Evolutionary conservation across 1,284 basidiomycete species (phyloP), one percentile per base, ranked within the genome.

Genomic region (Amylostereum areolatum): DNA sequence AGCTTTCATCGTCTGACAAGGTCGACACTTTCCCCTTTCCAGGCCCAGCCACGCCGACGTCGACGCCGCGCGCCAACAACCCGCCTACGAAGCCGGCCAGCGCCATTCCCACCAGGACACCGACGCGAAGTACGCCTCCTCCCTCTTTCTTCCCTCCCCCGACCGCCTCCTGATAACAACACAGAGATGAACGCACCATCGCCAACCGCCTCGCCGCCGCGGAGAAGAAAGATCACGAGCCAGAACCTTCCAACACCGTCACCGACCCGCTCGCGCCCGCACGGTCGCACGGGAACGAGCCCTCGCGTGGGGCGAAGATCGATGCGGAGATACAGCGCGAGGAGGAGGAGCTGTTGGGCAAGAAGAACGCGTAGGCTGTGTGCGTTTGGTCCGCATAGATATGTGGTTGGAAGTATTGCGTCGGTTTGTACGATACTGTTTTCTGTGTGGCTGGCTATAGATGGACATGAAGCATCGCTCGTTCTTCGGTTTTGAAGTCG

Each of bases 251-350:
- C 40, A 58, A 62, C 48, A 63, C 63, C 0, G 44, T 64, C 3
- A 55, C 56, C 5, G 70, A 78, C 50, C 75, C 75, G 10, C 59
- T 72, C 35, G 66, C 62, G 43, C 72, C 72, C 9, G 76, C 76
- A 1, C 62, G 58, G 5, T 59, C 65, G 27, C 75, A 84, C 52
- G 80, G 81, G 1, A 78, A 85, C 61, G 69, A 82, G 56, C 83
- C 83, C 0, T 77, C 75, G 0, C 67, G 72, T 36, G 82, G 83
- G 1, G 82, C 81, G 4, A 67, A 77, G 65, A 74, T 83, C 40
- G 83, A 85, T 59, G 75, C 76, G 11, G 67, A 81, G 60, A 66
- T 85, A 43, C 68, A 78, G 64, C 54, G 54, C 2, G 76, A 78
- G 50, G 78, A 83, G 33, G 69, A 74, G 53, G 73, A 73, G 54